phyloP scores from a whole-genome alignment of 2,329 filamentous ascomycete genomes.

The Botryosphaeria dothidea region DNA sequence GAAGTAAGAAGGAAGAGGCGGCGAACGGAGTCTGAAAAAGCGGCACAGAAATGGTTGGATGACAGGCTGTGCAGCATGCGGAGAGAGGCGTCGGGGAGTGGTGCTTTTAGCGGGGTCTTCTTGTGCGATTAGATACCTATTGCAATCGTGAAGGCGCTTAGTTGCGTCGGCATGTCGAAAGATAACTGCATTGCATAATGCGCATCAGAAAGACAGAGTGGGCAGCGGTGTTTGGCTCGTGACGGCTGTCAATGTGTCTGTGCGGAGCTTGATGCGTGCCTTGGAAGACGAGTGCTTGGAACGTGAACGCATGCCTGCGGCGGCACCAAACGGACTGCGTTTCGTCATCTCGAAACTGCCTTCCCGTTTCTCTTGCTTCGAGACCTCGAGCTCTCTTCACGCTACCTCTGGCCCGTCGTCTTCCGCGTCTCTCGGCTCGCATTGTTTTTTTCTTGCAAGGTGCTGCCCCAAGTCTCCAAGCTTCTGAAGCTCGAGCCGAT shows the following conservation, averaged over 20 bases:
- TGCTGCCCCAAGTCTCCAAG: not conserved
- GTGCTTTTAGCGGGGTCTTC: not conserved
- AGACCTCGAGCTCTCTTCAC: not conserved
- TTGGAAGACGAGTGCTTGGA: not conserved
- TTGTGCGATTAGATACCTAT: conserved; percentile 13
- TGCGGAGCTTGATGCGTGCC: conserved; percentile 17
- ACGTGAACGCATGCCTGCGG: not conserved
- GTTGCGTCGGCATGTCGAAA: conserved; percentile 7
- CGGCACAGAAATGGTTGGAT: not conserved
- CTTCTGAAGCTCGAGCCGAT: conserved; percentile 2
- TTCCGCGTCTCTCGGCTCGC: not conserved
- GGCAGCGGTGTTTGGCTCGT: not conserved
- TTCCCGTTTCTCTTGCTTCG: not conserved
- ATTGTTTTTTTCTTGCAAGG: not conserved
- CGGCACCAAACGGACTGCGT: conserved; percentile 1
- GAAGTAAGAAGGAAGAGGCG: conserved; percentile 23
- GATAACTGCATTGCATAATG: conserved; percentile 5
- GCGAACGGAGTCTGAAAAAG: conserved; percentile 22
- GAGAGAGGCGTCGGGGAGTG: not conserved
- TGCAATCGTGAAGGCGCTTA: not conserved
- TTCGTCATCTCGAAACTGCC: conserved; percentile 13
- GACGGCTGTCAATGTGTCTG: conserved; percentile 15
- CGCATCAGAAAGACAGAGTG: not conserved
- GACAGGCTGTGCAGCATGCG: not conserved
- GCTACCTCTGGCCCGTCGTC: not conserved